Evolutionary conservation across 192 early-diverging fungal species (phyloP), one percentile per base, ranked within the genome.

Genomic region (Mortierella alpina): DNA sequence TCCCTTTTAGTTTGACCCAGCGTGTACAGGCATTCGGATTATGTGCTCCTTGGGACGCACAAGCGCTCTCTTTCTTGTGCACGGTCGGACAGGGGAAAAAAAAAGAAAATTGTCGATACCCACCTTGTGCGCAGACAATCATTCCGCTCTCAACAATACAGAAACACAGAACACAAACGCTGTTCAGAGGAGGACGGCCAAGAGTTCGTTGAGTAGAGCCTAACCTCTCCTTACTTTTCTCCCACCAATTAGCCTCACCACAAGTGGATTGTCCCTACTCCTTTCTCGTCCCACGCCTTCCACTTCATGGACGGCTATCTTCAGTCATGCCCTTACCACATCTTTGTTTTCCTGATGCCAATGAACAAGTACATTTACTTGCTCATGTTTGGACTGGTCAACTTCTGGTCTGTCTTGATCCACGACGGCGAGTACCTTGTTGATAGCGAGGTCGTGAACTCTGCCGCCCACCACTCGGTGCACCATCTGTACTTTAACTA

Each of bases 401-500:
- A 97, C 69, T 72, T 96, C 47, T 99, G 98, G 98, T 97, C 96
- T 20, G 93, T 99, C 22, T 88, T 95, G 88, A 99, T 99, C 84
- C 98, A 99, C 83, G 98, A 99, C 77, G 95, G 95, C 40, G 90
- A 91, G 59, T 96, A 94, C 68, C 68, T 96, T 15, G 83, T 92
- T 15, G 86, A 84, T 59, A 89, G 91, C 62, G 68, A 87, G 0
- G 73, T 91, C 49, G 89, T 98, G 69, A 98, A 98, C 78, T 90
- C 92, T 15, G 91, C 95, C 4, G 98, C 98, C 10, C 98, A 99
- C 75, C 98, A 99, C 76, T 91, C 95, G n/a, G 91, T 99, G 42
- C 98, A 99, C 74, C 98, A 99, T 73, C 75, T 97, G 54, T 96
- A 99, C 85, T 99, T 99, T 84, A 97, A 98, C 88, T 99, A 98